Evolutionary conservation across 208 protist genomes (phyloP).

Genomic region (Porcisia hertigi): DNA sequence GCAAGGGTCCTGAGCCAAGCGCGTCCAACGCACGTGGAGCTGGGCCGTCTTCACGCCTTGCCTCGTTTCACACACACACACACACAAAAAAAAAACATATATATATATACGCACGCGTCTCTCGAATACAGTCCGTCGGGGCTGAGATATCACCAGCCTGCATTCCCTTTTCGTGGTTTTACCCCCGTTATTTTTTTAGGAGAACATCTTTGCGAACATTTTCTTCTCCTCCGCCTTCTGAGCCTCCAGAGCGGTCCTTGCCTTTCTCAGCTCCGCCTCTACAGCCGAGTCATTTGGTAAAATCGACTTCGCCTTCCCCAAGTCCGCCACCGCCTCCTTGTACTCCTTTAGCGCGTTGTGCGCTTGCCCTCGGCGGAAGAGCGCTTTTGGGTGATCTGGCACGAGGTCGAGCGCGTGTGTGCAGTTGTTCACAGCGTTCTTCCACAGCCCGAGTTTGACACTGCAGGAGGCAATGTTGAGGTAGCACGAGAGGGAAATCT

Average conservation of each 20-base stretch:
- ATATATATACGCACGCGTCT: background rate
- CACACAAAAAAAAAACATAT: background rate
- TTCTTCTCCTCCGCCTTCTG: constrained; percentile 64
- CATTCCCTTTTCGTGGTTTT: background rate
- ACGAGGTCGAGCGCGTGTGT: constrained; percentile 52
- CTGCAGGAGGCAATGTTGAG: constrained; percentile 82
- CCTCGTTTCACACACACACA: background rate
- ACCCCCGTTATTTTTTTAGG: constrained; percentile 2
- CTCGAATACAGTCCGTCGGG: background rate
- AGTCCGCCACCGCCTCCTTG: constrained; percentile 46
- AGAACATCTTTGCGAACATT: constrained; percentile 77
- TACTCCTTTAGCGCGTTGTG: constrained; percentile 52
- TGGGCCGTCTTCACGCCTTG: no score
- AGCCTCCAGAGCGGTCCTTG: constrained; percentile 32
- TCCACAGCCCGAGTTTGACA: constrained; percentile 65
- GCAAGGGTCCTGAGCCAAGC: background rate
- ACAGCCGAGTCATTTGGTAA: constrained; percentile 51
- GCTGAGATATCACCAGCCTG: background rate
- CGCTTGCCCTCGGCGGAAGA: constrained; percentile 73
- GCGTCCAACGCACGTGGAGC: no score
- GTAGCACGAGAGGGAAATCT: constrained; percentile 78
- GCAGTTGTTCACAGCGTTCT: constrained; percentile 73
- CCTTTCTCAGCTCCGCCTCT: constrained; percentile 41
- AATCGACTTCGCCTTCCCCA: constrained; percentile 46
- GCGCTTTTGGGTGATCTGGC: constrained; percentile 60